Evolutionary conservation across 768 basidiomycete species (phyloP), one percentile per base, ranked within the genome.

Genomic region (Russula olivacea): DNA sequence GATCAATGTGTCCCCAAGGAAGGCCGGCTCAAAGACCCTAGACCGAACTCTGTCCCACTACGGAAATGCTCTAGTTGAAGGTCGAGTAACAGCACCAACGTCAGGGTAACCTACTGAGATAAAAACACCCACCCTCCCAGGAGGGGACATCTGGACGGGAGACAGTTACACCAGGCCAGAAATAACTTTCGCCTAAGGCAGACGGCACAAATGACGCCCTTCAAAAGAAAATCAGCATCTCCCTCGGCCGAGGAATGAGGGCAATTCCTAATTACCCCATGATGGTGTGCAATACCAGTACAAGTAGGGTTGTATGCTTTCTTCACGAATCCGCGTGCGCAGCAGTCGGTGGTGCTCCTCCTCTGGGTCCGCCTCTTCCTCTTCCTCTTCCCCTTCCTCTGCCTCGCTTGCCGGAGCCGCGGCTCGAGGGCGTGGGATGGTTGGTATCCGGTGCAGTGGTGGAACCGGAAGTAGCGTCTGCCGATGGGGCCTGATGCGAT

Each of bases 311-410:
- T 36, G 3, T 36, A 36, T 36, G 50, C 17, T 8, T 21, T 6
- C 30, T 34, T 63, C 36, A 63, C 4, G 62, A 54, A 34, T 63
- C 62, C 32, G 43, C 51, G 14, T 23, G 28, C 15, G 50, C 34
- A 8, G 19, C 19, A n/a, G 41, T 43, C 15, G 41, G 19, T 15
- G 51, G 9, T 7, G 54, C 12, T 15, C n/a, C 57, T 9, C 57
- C 62, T 63, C 58, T 48, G 28, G 49, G 41, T 19, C 57, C 62
- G 10, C 62, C 62, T 41, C 62, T 48, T 52, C 62, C 58, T 40
- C 62, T 59, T 32, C 32, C 32, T 43, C 43, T n/a, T 40, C 38
- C 62, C 12, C 41, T 43, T 7, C 17, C 41, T 11, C 62, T 53
- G 25, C 62, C 62, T 23, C 62, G 57, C 41, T n/a, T 64, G 8